phyloP scores from a whole-genome alignment of 225 moss, liverwort and hornwort genomes.

The Marchantia polymorpha region DNA sequence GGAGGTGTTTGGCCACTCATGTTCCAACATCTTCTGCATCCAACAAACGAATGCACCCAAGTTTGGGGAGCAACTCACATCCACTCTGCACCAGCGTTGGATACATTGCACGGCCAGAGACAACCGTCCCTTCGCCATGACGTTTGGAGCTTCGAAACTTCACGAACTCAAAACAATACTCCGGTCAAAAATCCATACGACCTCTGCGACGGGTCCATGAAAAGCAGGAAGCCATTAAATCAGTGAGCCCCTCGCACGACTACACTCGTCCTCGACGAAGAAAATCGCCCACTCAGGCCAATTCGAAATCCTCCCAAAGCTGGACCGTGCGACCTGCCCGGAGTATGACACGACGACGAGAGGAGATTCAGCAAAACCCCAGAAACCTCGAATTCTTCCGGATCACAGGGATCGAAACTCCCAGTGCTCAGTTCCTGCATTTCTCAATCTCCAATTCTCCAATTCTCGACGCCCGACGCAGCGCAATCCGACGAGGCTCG shows the following conservation, averaged over 20 bases:
- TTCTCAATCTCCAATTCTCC: too few relatives aligned
- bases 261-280: neutral
- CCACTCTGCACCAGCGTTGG: neutral
- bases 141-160: neutral
- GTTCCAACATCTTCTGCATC: neutral
- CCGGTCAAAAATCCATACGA: neutral
- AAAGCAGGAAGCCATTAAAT: neutral
- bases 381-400: too few relatives aligned
- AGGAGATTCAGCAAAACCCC: too few relatives aligned
- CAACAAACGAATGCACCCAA: neutral
- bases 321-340: neutral
- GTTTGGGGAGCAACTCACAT: neutral
- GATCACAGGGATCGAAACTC: too few relatives aligned
- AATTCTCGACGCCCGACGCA: too few relatives aligned
- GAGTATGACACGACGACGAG: too few relatives aligned
- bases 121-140: conserved; percentile 17
- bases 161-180: neutral
- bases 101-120: neutral
- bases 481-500: too few relatives aligned
- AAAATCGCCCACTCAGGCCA: neutral
- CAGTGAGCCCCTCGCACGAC: neutral
- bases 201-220: neutral
- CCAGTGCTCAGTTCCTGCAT: too few relatives aligned
- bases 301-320: neutral
- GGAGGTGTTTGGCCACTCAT: neutral